A percentile compares a stretch with the other conserved stretches of the same genome.
Conservation (phyloP, 306 rosid genomes). For the Trichosanthes truncata region DNA sequence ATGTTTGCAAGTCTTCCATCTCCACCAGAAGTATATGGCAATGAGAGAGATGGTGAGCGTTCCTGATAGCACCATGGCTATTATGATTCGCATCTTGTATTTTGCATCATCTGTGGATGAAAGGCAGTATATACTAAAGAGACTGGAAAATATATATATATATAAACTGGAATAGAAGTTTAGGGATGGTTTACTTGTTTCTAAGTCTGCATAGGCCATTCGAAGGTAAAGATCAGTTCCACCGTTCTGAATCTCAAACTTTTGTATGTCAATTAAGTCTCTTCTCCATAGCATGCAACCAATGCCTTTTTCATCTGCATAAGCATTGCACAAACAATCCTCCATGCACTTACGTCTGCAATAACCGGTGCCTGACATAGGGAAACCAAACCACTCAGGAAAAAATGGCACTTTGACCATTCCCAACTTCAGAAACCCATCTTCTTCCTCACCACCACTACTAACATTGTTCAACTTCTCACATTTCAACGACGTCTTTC, state of each 20-base stretch:
- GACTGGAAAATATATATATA: too few relatives aligned
- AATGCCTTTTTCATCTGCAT: slow-evolving; percentile 23
- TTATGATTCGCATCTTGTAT: not conserved
- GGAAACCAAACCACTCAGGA: not conserved
- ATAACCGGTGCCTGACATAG: not conserved
- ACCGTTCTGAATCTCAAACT: not conserved
- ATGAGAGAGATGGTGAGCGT: not conserved
- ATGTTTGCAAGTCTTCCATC: not conserved
- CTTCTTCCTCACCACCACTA: slow-evolving; percentile 5
- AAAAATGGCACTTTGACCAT: slow-evolving; percentile 25
- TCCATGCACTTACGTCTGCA: slow-evolving; percentile 18
- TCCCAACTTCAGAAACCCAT: slow-evolving; percentile 15
- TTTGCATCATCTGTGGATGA: not conserved
- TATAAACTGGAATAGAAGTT: too few relatives aligned
- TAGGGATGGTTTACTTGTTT: not conserved
- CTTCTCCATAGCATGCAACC: slow-evolving; percentile 40
- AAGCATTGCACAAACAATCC: slow-evolving; percentile 40
- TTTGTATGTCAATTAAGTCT: too few relatives aligned
- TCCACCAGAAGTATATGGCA: slow-evolving; percentile 5
- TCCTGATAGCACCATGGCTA: not conserved
- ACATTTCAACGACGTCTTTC: slow-evolving; percentile 23
- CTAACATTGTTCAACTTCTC: not conserved
- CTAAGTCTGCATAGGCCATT: not conserved
- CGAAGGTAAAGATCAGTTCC: slow-evolving; percentile 4
- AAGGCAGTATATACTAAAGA: too few relatives aligned